Evolutionary conservation across 179 eudicot species (phyloP), one percentile per base, ranked within the genome.

Genomic region (Gypsophila paniculata): DNA sequence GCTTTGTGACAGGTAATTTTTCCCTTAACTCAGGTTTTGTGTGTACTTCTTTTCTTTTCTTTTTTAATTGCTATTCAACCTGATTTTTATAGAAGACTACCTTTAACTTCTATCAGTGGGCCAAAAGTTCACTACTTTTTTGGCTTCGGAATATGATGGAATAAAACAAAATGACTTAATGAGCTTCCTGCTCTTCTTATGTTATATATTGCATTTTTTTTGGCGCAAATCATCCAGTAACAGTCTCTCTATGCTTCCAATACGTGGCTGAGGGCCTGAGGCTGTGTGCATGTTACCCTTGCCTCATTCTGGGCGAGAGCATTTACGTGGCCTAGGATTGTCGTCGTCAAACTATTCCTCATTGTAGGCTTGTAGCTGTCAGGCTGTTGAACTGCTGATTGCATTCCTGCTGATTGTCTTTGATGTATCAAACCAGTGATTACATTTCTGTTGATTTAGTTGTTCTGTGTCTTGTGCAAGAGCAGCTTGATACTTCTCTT

Each of bases 1-100:
- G 78, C 89, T 94, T 23, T 94, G 99, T 79, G 99, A 92, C 76
- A 84, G 74, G 99, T 94, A 88, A 85, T 23, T 32, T 63, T 26
- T 68, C 72, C 29, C 67, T 52, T 57, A 54, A 23, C 26, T 64
- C 13, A 4, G 25, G 7, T 52, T 34, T 64, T 64, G 18, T 59
- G 8, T 36, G 2, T 39, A 39, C 8, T 39, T 5, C 8, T 2
- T 39, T 39, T 39, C 44, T 5, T 8, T 46, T 10, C 14, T 18
- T 18, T 18, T 59, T 64, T 42, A 64, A 7, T 11, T 19, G 66
- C 42, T 39, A 42, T 18, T 21, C 29, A 64, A 22, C 29, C 4
- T 17, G 48, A 32, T 62, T 64, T 64, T 64, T 19, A 7, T 21
- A 38, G 68, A 1, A 18, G 8, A 11, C 42, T 64, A 64, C 49